Conservation (phyloP, 208 protist species). For the Acanthamoeba lugdunensis region DNA sequence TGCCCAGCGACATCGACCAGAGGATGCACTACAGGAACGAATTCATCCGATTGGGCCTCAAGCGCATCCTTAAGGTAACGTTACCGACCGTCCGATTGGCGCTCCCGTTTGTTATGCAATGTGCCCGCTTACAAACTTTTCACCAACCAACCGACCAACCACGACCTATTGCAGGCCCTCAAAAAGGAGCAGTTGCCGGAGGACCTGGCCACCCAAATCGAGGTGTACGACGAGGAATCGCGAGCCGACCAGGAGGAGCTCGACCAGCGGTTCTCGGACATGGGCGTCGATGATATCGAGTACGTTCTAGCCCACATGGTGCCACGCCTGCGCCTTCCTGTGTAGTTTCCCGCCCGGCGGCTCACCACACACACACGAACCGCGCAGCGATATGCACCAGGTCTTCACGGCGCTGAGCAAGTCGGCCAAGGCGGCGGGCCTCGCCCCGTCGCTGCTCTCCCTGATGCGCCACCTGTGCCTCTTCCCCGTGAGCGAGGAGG, state of each 20-base stretch:
- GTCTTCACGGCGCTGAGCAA: not conserved
- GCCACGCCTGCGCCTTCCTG: no score
- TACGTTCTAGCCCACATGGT: not conserved
- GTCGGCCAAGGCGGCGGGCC: not conserved
- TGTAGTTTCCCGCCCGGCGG: no score
- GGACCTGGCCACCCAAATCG: conserved; percentile 1
- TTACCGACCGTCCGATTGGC: no score
- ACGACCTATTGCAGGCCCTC: not conserved
- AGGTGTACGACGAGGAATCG: not conserved
- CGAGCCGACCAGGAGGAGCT: not conserved
- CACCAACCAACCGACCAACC: no score
- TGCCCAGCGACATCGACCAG: conserved; percentile 15
- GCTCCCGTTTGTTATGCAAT: no score
- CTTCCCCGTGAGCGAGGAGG: not conserved
- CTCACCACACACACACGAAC: not conserved
- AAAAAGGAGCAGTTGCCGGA: not conserved
- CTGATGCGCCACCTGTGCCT: conserved; percentile 3
- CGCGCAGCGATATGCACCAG: not conserved
- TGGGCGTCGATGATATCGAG: not conserved
- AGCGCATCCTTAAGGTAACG: not conserved
- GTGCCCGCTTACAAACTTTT: no score
- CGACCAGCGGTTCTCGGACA: not conserved
- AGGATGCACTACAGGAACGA: conserved; percentile 1
- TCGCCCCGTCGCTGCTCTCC: not conserved
- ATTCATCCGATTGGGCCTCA: not conserved